These are phyloP conservation scores for Leccinum boreale DNA, from an alignment of 768 basidiomycete species.

Conservation along the genomic window DNA sequence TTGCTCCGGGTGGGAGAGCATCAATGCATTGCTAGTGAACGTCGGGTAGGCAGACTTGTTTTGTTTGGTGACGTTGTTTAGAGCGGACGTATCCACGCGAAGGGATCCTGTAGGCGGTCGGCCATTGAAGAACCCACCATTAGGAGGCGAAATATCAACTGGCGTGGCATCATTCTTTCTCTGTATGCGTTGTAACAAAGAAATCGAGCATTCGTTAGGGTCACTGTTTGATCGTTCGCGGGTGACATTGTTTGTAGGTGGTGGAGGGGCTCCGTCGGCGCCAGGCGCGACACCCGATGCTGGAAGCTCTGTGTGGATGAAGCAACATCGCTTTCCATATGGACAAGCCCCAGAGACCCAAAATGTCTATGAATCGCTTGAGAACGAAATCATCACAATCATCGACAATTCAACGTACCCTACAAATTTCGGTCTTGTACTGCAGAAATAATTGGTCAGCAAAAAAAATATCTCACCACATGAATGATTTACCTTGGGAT, in stretches of 20 bases:
- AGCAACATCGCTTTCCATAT: conserved; percentile 90
- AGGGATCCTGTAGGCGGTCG: conserved; percentile 68
- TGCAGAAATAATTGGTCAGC: conserved; percentile 30
- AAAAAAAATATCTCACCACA: neutral
- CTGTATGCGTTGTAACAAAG: conserved; percentile 76
- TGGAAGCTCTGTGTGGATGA: conserved; percentile 88
- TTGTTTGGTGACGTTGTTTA: conserved; percentile 60
- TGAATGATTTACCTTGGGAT: conserved; percentile 69
- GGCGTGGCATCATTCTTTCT: conserved; percentile 60
- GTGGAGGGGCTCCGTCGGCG: conserved; percentile 50
- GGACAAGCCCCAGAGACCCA: conserved; percentile 94
- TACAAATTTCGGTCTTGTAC: conserved; percentile 95
- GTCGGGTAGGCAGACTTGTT: conserved; percentile 85
- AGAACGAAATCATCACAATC: neutral
- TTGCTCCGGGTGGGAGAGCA: conserved; percentile 57
- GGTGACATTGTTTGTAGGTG: conserved; percentile 48
- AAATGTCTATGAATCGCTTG: conserved; percentile 59
- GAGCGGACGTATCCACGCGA: conserved; percentile 69
- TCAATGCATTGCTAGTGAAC: conserved; percentile 44
- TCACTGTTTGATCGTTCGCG: conserved; percentile 78
- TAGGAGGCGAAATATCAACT: conserved; percentile 45
- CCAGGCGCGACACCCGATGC: conserved; percentile 56
- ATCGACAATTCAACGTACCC: conserved; percentile 45
- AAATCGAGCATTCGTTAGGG: conserved; percentile 67
- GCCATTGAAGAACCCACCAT: conserved; percentile 48